Conservation (phyloP, 2,329 filamentous ascomycete species). For the Calonectria leucothoes region DNA sequence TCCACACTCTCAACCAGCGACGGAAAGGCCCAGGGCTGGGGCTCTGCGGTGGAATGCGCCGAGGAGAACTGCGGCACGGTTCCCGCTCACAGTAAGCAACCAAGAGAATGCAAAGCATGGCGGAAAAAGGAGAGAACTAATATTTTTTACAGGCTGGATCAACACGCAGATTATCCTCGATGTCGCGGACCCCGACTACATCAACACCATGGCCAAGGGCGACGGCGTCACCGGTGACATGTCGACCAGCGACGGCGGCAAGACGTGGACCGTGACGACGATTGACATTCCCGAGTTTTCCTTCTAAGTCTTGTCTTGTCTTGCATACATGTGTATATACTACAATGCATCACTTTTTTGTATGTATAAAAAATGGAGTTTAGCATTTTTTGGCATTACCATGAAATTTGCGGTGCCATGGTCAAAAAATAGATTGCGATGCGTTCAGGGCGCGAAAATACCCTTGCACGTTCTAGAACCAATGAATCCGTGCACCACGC, state of each 20-base stretch:
- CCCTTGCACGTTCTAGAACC: no score
- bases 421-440: not conserved
- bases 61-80: slow-evolving; percentile 78
- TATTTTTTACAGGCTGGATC: slow-evolving; percentile 25
- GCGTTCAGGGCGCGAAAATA: not conserved
- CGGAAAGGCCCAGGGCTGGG: slow-evolving; percentile 56
- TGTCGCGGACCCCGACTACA: slow-evolving; percentile 33
- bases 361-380: not conserved
- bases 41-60: slow-evolving; percentile 68
- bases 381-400: not conserved
- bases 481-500: no score
- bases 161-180: slow-evolving; percentile 35
- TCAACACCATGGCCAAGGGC: slow-evolving; percentile 20
- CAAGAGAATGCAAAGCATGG: rapidly evolving
- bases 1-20: slow-evolving; percentile 58
- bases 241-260: slow-evolving; percentile 18
- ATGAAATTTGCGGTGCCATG: not conserved
- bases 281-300: slow-evolving; percentile 19
- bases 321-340: no score
- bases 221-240: slow-evolving; percentile 16
- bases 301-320: no score
- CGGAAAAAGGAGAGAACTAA: rapidly evolving
- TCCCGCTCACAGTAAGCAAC: slow-evolving; percentile 32
- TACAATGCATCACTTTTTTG: not conserved
- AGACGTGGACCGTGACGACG: slow-evolving; percentile 16